Base-by-base conservation (phyloP, 148 eudicot genomes). In the Selenicereus undatus region DNA sequence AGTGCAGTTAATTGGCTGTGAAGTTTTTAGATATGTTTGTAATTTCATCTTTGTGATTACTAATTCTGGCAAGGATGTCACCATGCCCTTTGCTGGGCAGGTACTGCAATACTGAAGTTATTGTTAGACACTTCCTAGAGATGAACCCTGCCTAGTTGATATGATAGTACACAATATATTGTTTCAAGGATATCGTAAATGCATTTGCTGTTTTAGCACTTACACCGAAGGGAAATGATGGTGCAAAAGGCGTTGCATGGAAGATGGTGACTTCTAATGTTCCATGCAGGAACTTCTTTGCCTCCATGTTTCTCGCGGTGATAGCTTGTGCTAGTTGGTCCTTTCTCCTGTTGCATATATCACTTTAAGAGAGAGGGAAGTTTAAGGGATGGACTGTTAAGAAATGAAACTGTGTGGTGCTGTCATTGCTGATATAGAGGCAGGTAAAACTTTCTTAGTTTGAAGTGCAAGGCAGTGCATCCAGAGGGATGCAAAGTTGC, bases 241-340 rank as follows among this genome's bases (percentile, higher is more conserved):
- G 85, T 71, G 71, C 83, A 69, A 77, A 79, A 75, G 88, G 88
- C 30, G 94, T 92, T 77, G 95, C 99, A 74, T 90, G 90, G 77
- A 93, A 96, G 86, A 96, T 87, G 75, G 98, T 92, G 64, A 81
- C 92, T 88, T 93, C 99, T 79, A 93, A 88, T 73, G 97, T 93
- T 74, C 98, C 98, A 82, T 96, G 98, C 77, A 93, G 90, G 82
- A 88, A 86, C 85, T 84, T 89, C 36, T 87, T 85, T 62, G 81
- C 89, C 74, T 85, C 91, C 94, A 91, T 90, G 62, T 85, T 27
- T 26, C 58, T 68, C 20, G 32, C 21, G 29, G 13, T 43, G 71
- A 65, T 68, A 48, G 77, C 56, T 74, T 80, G 12, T 24, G 45
- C 77, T 20, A 11, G 45, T 22, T 42, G 76, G 26, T 76, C 36